Evolutionary conservation across 2,329 filamentous ascomycete genomes (phyloP), one percentile per base, ranked within the genome.

Genomic region (Trichoderma arundinaceum): DNA sequence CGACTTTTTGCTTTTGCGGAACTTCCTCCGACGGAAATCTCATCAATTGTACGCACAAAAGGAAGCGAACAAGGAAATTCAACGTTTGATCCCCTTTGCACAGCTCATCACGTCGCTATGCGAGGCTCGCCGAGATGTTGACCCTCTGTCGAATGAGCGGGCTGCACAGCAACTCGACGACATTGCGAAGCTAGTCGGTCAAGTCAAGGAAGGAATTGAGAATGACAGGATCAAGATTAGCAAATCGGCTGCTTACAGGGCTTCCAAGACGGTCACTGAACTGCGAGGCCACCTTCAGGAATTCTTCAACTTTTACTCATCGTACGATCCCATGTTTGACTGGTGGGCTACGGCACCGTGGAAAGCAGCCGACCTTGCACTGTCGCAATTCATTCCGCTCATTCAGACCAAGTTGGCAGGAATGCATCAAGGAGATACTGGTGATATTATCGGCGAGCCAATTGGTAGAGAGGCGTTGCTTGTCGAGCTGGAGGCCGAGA

Each of bases 391-490:
- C 39, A 69, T 79, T 1, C 68, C 73, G 0, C 68, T 77, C 2
- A 76, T 86, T n/a, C 74, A 78, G 44, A 73, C 74, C 35, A 73
- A 76, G 1, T 73, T 86, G 0, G 80, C 82, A 0, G 84, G 83
- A 3, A 77, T 84, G 60, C 72, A 76, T 1, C 75, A 75, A 0
- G 76, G 74, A 1, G 77, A 81, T 54, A 74, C 79, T 0, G 80
- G 84, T 60, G 80, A 81, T 7, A 87, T 87, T 58, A 79, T 87
- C 33, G 85, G 85, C 7, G 80, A 88, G 67, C 85, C 85, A 0
- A 84, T 87, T 56, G 85, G 86, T 1, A 74, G 80, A 4, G 78
- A 81, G 0, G 83, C 81, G 0, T 75, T 88, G 0, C 72, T 84
- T 0, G 77, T 78, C 10, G 84, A 86, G 58, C 78, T 88, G 1